These are phyloP conservation scores for Claviceps cyperi DNA, from an alignment of 2,329 filamentous ascomycete genomes.

Conservation along the genomic window DNA sequence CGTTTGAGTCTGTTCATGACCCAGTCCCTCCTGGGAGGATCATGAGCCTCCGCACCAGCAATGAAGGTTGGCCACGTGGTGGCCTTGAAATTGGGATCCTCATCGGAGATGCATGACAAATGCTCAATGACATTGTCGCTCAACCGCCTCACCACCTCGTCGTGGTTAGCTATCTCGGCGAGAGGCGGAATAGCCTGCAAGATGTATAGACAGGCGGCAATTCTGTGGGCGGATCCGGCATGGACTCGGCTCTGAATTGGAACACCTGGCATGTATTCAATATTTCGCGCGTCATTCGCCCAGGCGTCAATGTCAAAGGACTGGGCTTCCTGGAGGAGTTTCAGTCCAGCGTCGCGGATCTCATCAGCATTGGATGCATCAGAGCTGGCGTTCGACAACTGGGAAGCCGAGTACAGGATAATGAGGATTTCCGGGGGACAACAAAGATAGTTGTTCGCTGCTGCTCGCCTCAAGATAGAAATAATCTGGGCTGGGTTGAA, in stretches of 20 bases:
- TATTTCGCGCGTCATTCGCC: conserved; percentile 22
- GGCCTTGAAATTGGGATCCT: conserved; percentile 39
- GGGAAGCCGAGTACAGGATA: conserved; percentile 28
- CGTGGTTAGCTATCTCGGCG: conserved; percentile 12
- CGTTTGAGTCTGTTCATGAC: conserved; percentile 29
- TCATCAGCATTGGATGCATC: conserved; percentile 14
- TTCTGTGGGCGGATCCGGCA: conserved; percentile 27
- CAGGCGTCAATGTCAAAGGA: conserved; percentile 26
- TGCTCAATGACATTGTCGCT: conserved; percentile 31
- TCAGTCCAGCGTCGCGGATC: conserved; percentile 16
- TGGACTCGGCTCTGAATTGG: conserved; percentile 23
- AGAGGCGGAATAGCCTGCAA: conserved; percentile 23
- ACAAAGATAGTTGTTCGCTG: conserved; percentile 32
- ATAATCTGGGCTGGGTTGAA: conserved; percentile 24
- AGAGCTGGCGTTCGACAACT: conserved; percentile 20
- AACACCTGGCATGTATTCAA: conserved; percentile 20
- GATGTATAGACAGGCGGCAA: conserved; percentile 32
- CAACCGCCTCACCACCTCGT: conserved; percentile 19
- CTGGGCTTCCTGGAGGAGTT: conserved; percentile 23
- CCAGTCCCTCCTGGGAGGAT: conserved; percentile 29
- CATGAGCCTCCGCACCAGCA: conserved; percentile 35
- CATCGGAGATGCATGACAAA: conserved; percentile 30
- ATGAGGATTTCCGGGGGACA: conserved; percentile 29
- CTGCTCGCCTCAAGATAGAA: conserved; percentile 23
- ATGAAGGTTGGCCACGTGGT: conserved; percentile 44